Conservation (phyloP, 805 yeast species). For the Candida broadrunensis region DNA sequence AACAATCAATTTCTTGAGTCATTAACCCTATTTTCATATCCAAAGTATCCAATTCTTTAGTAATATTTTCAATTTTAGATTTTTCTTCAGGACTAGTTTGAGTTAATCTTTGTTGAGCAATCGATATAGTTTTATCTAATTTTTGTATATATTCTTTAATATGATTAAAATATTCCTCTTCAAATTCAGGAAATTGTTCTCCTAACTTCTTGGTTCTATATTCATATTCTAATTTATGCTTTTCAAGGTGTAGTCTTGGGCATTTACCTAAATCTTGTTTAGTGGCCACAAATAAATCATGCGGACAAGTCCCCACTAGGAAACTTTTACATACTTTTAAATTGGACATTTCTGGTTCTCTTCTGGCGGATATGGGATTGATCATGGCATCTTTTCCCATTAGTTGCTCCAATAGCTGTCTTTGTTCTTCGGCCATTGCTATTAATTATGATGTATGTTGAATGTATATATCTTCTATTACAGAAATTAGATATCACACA, state of each 20-base stretch:
- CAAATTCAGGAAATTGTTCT: conserved; percentile 49
- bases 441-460: no score
- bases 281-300: conserved; percentile 77
- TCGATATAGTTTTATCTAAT: conserved; percentile 60
- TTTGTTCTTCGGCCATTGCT: conserved; percentile 74
- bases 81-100: conserved; percentile 69
- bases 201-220: conserved; percentile 37
- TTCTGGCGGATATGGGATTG: conserved; percentile 23
- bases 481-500: no score
- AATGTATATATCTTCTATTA: no score
- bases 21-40: conserved; percentile 65
- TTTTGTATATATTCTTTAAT: conserved; percentile 59
- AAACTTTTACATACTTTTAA: conserved; percentile 71
- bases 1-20: conserved; percentile 59
- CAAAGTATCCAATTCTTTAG: conserved; percentile 56
- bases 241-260: conserved; percentile 70
- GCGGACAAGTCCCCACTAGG: conserved; percentile 83
- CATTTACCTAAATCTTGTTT: conserved; percentile 83
- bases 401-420: conserved; percentile 71
- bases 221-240: conserved; percentile 69
- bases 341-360: conserved; percentile 40
- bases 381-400: conserved; percentile 64
- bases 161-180: conserved; percentile 45
- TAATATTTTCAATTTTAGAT: conserved; percentile 51
- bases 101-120: conserved; percentile 63